Evolutionary conservation across 306 rosid genomes (phyloP), one percentile per base, ranked within the genome.

Genomic region (Dryas octopetala): DNA sequence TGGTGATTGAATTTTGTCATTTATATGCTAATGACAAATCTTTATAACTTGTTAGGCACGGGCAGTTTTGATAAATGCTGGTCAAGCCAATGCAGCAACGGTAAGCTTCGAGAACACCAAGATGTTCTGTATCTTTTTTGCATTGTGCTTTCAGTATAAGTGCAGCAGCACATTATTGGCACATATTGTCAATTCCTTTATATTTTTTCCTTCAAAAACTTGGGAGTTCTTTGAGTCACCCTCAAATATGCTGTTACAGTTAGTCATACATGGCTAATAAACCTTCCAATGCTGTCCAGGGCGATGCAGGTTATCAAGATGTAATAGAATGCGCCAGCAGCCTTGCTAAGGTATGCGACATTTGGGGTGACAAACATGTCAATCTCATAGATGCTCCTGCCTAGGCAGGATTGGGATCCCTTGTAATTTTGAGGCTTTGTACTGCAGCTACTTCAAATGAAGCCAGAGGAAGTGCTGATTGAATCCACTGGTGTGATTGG

Each of bases 401-500:
- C 3, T 63, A 11, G 16, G 17, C 73, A 44, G 55, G 41, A 48
- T 50, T 53, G 49, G 8, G 6, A n/a, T 9, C 6, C 6, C 51
- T 7, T 62, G 7, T 50, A 14, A 7, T 32, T 52, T 0, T 16
- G 23, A 10, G 52, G 54, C 32, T 63, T 76, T 67, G 23, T n/a
- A 58, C 67, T 86, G 66, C 81, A 90, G 99, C 78, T 95, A 58
- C 89, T 91, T 68, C 86, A 85, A 76, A 54, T 85, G 76, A 89
- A 81, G 84, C 87, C 94, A 11, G 91, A 87, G 52, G 97, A 94
- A 66, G 83, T 94, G 40, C 75, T 94, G 54, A 77, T 94, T 86
- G 96, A 94, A 81, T 94, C 98, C 68, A 94, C 98, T 9, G 98
- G 98, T 3, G 96, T 94, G 74, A 91, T 94, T 78, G 98, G 98